Evolutionary conservation across 495 filamentous ascomycete species (phyloP).

Genomic region (Podospora appendiculata): DNA sequence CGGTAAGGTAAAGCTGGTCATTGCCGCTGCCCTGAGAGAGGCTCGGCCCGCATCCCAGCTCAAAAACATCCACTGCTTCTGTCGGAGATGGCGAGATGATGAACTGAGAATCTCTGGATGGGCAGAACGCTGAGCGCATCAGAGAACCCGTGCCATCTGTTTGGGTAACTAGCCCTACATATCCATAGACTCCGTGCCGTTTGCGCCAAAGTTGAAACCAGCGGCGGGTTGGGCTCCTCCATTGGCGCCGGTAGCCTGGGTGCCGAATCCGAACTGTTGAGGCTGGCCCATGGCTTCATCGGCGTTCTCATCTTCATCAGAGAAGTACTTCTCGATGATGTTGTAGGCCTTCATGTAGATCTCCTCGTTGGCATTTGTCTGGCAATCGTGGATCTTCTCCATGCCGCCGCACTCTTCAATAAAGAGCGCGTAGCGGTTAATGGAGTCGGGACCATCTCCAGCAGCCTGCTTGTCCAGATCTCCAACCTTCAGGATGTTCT

Average conservation of each 20-base stretch:
- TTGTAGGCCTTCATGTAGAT: conserved; percentile 99
- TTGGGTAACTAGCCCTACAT: conserved; percentile 56
- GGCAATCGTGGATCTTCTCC: conserved; percentile 99
- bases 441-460: conserved; percentile 61
- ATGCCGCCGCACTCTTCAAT: conserved; percentile 99
- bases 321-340: conserved; percentile 99
- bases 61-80: background rate
- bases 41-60: no score
- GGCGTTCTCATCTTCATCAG: conserved; percentile 87
- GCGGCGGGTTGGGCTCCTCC: conserved; percentile 55
- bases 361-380: conserved; percentile 99
- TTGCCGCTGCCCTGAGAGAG: background rate
- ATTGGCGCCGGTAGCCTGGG: conserved; percentile 49
- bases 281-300: conserved; percentile 52
- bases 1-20: background rate
- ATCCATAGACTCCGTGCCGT: conserved; percentile 92
- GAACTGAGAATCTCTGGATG: no score
- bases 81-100: background rate
- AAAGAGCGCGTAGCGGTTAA: conserved; percentile 96
- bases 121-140: background rate
- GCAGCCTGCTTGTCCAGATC: conserved; percentile 94
- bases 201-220: conserved; percentile 84
- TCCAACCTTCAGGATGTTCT: conserved; percentile 99
- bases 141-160: no score
- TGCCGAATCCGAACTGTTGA: conserved; percentile 75